Conservation (phyloP, 495 filamentous ascomycete genomes). For the Aspergillus cristatus region DNA sequence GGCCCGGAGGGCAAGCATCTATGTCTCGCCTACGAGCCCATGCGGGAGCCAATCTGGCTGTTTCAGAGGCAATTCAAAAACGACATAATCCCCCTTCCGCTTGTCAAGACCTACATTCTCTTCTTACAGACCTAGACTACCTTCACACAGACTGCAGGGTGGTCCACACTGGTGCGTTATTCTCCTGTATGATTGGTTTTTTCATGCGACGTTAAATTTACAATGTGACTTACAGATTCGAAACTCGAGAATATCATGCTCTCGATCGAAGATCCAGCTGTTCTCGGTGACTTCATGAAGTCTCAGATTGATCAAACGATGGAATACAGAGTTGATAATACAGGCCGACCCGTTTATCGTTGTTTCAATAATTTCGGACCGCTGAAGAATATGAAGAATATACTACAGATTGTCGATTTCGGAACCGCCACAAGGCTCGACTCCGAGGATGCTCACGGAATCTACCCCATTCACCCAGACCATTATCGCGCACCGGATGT, state of each 20-base stretch:
- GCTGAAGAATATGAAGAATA: constrained; percentile 8
- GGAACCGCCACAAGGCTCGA: constrained; percentile 56
- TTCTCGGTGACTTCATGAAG: constrained; percentile 18
- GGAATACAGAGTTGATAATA: constrained; percentile 15
- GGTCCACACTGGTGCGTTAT: constrained; percentile 15
- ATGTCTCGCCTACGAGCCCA: constrained; percentile 27
- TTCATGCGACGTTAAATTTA: too few relatives aligned
- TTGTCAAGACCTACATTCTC: constrained; percentile 21
- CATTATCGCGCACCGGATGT: constrained; percentile 34
- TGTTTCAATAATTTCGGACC: constrained; percentile 25
- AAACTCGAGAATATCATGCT: constrained; percentile 29
- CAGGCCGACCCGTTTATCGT: constrained; percentile 16
- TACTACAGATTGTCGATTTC: constrained; percentile 70
- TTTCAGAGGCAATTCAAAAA: constrained; percentile 18
- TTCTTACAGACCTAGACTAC: constrained; percentile 28
- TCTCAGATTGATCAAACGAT: constrained; percentile 14
- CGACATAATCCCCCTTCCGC: constrained; percentile 7
- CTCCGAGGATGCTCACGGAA: constrained; percentile 1
- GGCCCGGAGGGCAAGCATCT: constrained; percentile 21
- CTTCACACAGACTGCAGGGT: constrained; percentile 27
- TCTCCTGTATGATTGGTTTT: constrained; percentile 1
- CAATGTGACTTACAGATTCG: constrained; percentile 16
- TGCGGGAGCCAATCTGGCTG: constrained; percentile 21
- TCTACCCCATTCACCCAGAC: constrained; percentile 25
- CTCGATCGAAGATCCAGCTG: constrained; percentile 20